phyloP scores from a whole-genome alignment of 257 asterid species.

The Plantago major region DNA sequence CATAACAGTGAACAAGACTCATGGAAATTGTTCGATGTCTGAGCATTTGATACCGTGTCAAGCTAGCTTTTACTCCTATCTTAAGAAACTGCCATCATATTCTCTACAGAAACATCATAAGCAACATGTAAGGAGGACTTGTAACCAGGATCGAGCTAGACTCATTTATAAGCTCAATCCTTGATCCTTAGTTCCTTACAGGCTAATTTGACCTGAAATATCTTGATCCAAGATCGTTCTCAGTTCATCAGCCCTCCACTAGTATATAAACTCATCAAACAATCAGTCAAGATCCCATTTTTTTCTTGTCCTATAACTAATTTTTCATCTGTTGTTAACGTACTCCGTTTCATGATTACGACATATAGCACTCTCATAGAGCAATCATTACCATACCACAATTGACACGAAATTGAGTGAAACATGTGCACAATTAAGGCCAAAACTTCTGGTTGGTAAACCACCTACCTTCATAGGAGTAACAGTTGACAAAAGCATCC shows the following conservation, averaged over 20 bases:
- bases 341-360: neutral
- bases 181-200: neutral
- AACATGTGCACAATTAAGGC: no score
- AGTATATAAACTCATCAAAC: no score
- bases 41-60: no score
- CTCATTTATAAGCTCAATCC: neutral
- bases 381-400: neutral
- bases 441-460: neutral
- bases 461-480: slow-evolving; percentile 69
- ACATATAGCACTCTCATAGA: neutral
- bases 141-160: neutral
- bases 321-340: neutral
- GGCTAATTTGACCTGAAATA: neutral
- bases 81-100: no score
- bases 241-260: no score
- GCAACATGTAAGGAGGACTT: no score
- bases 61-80: no score
- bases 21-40: no score
- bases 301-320: neutral
- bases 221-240: neutral
- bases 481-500: slow-evolving; percentile 80
- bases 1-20: no score
- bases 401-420: no score
- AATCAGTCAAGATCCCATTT: neutral
- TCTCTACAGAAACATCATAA: no score